Percentiles rank a stretch among this genome's conserved stretches.
Evolutionary conservation across 371 early-diverging fungal species (phyloP).

Genomic region (Batrachochytrium dendrobatidis): DNA sequence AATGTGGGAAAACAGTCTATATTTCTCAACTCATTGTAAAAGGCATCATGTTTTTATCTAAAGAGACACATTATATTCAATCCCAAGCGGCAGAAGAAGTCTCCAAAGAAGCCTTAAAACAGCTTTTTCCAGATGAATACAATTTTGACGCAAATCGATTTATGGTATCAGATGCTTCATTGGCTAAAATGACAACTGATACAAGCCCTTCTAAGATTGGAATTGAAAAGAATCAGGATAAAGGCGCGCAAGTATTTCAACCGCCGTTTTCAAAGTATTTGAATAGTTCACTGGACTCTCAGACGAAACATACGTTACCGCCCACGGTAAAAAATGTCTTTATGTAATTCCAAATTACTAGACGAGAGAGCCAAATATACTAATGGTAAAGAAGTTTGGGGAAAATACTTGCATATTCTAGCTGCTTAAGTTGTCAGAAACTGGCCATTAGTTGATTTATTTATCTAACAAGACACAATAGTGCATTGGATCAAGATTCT

Average conservation of each 20-base stretch:
- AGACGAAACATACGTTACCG: too few species aligned
- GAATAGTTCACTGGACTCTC: not conserved
- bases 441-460: too few species aligned
- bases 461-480: too few species aligned
- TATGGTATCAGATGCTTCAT: not conserved
- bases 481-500: too few species aligned
- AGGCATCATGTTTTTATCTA: not conserved
- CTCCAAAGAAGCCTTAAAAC: not conserved
- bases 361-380: too few species aligned
- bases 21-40: not conserved
- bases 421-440: too few species aligned
- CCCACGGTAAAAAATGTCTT: too few species aligned
- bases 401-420: too few species aligned
- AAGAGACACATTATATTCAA: not conserved
- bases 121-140: not conserved
- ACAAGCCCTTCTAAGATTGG: not conserved
- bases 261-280: not conserved
- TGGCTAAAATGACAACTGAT: not conserved
- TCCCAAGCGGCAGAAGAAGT: not conserved
- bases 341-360: too few species aligned
- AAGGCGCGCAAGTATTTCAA: not conserved
- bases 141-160: not conserved
- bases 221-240: not conserved
- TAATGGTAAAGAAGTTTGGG: too few species aligned
- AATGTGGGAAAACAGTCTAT: not conserved